Evolutionary conservation across 2,329 filamentous ascomycete genomes (phyloP), one percentile per base, ranked within the genome.

Genomic region (Coniochaeta hoffmannii): DNA sequence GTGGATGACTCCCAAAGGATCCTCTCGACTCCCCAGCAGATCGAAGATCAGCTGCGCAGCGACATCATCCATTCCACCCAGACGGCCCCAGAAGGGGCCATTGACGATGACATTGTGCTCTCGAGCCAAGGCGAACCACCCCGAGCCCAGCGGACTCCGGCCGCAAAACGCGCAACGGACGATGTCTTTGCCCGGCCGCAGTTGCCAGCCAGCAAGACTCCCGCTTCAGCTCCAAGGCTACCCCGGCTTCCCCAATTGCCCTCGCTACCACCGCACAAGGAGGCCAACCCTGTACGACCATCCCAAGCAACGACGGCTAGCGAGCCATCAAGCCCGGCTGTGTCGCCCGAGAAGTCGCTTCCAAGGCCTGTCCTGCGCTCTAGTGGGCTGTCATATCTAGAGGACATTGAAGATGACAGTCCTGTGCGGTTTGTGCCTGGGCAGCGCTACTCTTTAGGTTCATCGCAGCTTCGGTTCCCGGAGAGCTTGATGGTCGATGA

Each of bases 31-130:
- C 80, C 78, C 1, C 78, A 82, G 57, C 74, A 82, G 60, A 64
- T 81, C n/a, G 74, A 71, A 26, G 73, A 76, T 8, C 80, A 82
- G 58, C 66, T 82, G 22, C 70, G 71, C 32, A 76, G 71, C 60
- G 79, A 82, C 17, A 65, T 69, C 15, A 53, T 61, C 22, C 61
- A 65, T 28, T 63, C 65, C 6, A 68, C 66, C 26, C 64, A 68
- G 41, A 17, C 62, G 36, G 53, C 58, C 14, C 22, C 41, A 28
- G 41, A 46, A 7, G 24, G 28, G 49, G 2, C 50, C 28, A 17
- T 51, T 35, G 11, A 32, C 36, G n/a, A 46, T 28, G 41, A 19
- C 11, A n/a, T n/a, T n/a, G 41, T 26, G 22, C 26, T 28, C 19
- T 46, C 41, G 12, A 58, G 56, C 17, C 58, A 60, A 12, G 35